Base-by-base conservation (phyloP, 1,284 basidiomycete species). In the Malassezia restricta region DNA sequence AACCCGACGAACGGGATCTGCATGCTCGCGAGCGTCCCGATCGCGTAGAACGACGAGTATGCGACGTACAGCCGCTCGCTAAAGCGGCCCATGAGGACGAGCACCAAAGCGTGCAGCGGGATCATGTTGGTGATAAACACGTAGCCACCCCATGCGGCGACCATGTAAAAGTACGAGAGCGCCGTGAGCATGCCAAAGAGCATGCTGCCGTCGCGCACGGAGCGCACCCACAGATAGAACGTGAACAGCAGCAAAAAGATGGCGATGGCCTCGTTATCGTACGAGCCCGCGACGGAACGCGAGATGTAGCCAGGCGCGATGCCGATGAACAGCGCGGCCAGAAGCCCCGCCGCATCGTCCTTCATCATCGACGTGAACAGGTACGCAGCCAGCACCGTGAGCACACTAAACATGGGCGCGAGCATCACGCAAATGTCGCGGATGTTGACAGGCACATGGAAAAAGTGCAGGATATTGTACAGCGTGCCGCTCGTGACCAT, bases 91-190 rank as follows among this genome's bases (percentile, higher is more conserved):
- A 98, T 98, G 41, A 95, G 78, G 56, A 96, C 81, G 53, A 99
- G 82, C 39, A 87, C 84, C 27, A 98, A 81, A 0, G 85, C 87
- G 68, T 99, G 94, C 2, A 99, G 78, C 31, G 94, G 94, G 55
- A 98, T 89, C 90, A 99, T 96, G 80, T 99, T 99, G 53, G 94
- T 99, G 76, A 99, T 99, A 79, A 98, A 99, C 1, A 88, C 94
- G 76, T 98, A 99, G 62, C 94, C 94, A 45, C 94, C 94, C 94
- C 94, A 99, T 11, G 94, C 94, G 43, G 94, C 92, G 14, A 99
- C 94, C 94, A 99, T 99, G 80, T 96, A 99, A 64, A 95, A 96
- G 78, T 99, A 99, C 77, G 98, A 96, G 12, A 98, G 77, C 6
- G 91, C 94, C 20, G 91, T 84, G 42, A 86, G 73, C 17, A 87